Evolutionary conservation across 495 filamentous ascomycete genomes (phyloP).

Genomic region (Penicillium coprophilum): DNA sequence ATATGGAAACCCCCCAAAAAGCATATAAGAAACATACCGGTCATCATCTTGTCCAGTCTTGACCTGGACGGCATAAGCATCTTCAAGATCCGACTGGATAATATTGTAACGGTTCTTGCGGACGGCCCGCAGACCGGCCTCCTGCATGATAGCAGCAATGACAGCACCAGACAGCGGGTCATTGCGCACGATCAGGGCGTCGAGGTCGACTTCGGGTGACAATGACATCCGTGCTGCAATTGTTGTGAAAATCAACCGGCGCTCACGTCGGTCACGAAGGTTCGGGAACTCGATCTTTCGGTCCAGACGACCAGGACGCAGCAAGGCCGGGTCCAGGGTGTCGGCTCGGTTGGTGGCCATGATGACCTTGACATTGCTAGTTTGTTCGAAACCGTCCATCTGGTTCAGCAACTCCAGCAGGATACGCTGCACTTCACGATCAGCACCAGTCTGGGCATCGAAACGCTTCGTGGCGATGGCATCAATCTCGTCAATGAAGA

Average conservation of each 20-base stretch:
- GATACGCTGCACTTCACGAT: slow-evolving; percentile 97
- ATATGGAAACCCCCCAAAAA: slow-evolving; percentile 2
- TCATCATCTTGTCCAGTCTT: slow-evolving; percentile 78
- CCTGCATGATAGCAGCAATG: slow-evolving; percentile 99
- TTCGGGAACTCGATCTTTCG: slow-evolving; percentile 98
- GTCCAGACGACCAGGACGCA: slow-evolving; percentile 92
- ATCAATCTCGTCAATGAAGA: slow-evolving; percentile 99
- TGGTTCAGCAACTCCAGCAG: slow-evolving; percentile 95
- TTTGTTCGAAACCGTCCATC: slow-evolving; percentile 99
- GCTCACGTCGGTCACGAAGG: slow-evolving; percentile 86
- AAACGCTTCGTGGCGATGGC: slow-evolving; percentile 99
- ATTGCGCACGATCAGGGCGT: slow-evolving; percentile 92
- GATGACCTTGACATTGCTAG: slow-evolving; percentile 98
- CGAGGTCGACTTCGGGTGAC: slow-evolving; percentile 92
- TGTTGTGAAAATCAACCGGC: slow-evolving; percentile 92
- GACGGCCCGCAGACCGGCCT: slow-evolving; percentile 91
- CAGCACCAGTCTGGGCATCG: slow-evolving; percentile 95
- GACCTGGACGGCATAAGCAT: slow-evolving; percentile 93
- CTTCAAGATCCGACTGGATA: slow-evolving; percentile 92
- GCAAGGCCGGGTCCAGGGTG: slow-evolving; percentile 89
- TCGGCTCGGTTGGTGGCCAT: slow-evolving; percentile 99
- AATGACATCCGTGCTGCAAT: slow-evolving; percentile 97
- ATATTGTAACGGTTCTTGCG: slow-evolving; percentile 99
- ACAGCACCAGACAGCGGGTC: slow-evolving; percentile 93
- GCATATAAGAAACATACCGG: slow-evolving; percentile 38